Evolutionary conservation across 1,284 basidiomycete species (phyloP).

Genomic region (Testicularia cyperi): DNA sequence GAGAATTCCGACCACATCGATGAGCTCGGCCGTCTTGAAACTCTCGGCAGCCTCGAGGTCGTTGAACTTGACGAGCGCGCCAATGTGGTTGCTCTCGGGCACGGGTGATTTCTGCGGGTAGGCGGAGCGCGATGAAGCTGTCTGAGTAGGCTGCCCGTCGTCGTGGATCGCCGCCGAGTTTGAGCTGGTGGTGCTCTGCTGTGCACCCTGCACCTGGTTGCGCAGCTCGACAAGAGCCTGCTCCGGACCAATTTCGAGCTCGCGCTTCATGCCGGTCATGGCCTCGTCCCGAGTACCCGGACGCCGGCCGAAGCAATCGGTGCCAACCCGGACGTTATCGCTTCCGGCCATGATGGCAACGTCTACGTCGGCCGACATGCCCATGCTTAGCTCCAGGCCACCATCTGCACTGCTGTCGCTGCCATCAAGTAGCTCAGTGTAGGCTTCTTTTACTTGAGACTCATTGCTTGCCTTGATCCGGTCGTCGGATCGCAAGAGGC

Average conservation of each 20-base stretch:
- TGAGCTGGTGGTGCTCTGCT: too few species aligned
- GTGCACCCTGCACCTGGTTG: slow-evolving; percentile 1
- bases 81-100: slow-evolving; percentile 22
- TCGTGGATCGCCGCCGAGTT: too few species aligned
- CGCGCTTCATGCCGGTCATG: slow-evolving; percentile 46
- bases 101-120: slow-evolving; percentile 19
- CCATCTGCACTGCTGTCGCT: slow-evolving; percentile 63
- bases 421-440: slow-evolving; percentile 28
- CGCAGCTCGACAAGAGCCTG: slow-evolving; percentile 18
- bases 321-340: slow-evolving; percentile 86
- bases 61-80: slow-evolving; percentile 42
- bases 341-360: slow-evolving; percentile 80
- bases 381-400: slow-evolving; percentile 83
- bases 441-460: slow-evolving; percentile 19
- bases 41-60: slow-evolving; percentile 47
- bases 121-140: slow-evolving; percentile 11
- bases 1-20: slow-evolving; percentile 54
- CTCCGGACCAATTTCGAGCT: slow-evolving; percentile 36
- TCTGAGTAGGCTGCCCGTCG: not conserved
- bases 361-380: slow-evolving; percentile 95
- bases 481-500: slow-evolving; percentile 49
- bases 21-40: slow-evolving; percentile 49
- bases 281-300: slow-evolving; percentile 49
- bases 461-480: slow-evolving; percentile 7
- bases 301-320: slow-evolving; percentile 77